These are phyloP conservation scores for Nidula niveotomentosa DNA, from an alignment of 1,284 basidiomycete genomes.

Conservation along the genomic window DNA sequence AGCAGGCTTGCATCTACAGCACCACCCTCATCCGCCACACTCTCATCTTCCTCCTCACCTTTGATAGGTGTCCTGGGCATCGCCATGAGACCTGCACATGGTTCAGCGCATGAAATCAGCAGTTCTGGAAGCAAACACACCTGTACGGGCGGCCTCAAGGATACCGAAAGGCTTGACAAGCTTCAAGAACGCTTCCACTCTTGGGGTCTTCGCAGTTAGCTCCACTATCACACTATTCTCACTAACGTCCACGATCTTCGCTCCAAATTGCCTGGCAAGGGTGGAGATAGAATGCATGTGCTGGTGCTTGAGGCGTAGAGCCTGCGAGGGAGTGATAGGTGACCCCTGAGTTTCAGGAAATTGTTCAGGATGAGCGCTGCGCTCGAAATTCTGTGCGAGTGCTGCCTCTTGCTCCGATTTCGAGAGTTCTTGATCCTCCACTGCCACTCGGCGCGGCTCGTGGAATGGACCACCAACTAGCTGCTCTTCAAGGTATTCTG, in stretches of 20 bases:
- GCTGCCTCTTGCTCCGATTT: slow-evolving; percentile 69
- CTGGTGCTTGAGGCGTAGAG: slow-evolving; percentile 87
- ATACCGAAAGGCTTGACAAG: slow-evolving; percentile 95
- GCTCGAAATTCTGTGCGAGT: slow-evolving; percentile 78
- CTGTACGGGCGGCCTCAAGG: slow-evolving; percentile 90
- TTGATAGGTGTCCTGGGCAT: slow-evolving; percentile 93
- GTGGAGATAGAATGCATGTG: slow-evolving; percentile 86
- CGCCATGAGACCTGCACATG: slow-evolving; percentile 80
- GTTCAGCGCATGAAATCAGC: slow-evolving; percentile 2
- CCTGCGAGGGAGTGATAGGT: slow-evolving; percentile 75
- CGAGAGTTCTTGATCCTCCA: slow-evolving; percentile 25
- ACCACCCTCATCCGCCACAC: slow-evolving; percentile 44
- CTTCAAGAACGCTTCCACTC: slow-evolving; percentile 93
- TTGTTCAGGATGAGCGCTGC: slow-evolving; percentile 40
- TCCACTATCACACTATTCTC: slow-evolving; percentile 96
- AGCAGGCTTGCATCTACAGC: slow-evolving; percentile 83
- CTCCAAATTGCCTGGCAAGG: slow-evolving; percentile 89
- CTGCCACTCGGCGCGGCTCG: slow-evolving; percentile 50
- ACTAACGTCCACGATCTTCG: slow-evolving; percentile 92
- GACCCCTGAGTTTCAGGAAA: slow-evolving; percentile 24
- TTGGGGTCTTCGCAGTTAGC: slow-evolving; percentile 87
- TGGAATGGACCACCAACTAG: slow-evolving; percentile 82
- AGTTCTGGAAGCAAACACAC: slow-evolving; percentile 41
- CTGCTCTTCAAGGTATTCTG: slow-evolving; percentile 95
- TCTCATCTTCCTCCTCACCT: slow-evolving; percentile 62